These are phyloP conservation scores for Gonapodya sp. DNA, from an alignment of 192 early-diverging fungal species.

Conservation along the genomic window DNA sequence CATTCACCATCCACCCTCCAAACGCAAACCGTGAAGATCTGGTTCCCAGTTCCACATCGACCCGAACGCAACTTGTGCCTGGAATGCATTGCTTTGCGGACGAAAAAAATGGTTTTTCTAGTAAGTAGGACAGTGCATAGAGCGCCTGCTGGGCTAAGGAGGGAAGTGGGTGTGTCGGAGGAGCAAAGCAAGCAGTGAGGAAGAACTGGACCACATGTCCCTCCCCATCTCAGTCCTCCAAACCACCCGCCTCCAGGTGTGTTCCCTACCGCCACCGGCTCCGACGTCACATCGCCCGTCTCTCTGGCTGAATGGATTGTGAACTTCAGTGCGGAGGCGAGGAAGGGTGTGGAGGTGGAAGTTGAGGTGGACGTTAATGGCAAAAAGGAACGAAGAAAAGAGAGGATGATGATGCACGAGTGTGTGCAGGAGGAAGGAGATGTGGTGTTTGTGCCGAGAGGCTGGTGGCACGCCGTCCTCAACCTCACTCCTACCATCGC, in stretches of 20 bases:
- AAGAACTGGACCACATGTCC: neutral
- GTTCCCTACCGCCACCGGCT: slow-evolving; percentile 32
- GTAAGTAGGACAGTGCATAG: neutral
- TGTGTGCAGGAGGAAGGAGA: slow-evolving; percentile 57
- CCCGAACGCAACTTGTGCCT: slow-evolving; percentile 43
- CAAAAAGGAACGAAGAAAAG: neutral
- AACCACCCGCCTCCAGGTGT: neutral
- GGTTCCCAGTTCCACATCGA: slow-evolving; percentile 65
- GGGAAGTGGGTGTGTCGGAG: neutral
- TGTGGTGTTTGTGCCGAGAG: slow-evolving; percentile 57
- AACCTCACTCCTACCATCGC: slow-evolving; percentile 60
- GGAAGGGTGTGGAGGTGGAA: slow-evolving; percentile 1
- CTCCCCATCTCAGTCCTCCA: neutral
- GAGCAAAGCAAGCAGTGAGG: neutral
- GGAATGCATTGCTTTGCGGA: neutral
- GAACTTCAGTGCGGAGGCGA: slow-evolving; percentile 44
- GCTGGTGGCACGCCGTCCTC: slow-evolving; percentile 69
- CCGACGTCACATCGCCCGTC: slow-evolving; percentile 60
- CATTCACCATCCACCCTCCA: too few species aligned
- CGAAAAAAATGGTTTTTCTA: neutral
- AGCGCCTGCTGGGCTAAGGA: neutral
- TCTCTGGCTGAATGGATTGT: slow-evolving; percentile 62
- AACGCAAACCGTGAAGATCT: too few species aligned
- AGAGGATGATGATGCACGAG: too few species aligned
- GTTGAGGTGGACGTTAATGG: slow-evolving; percentile 19